Conservation (phyloP, 2,329 filamentous ascomycete genomes). For the Fonsecaea pugnacius region DNA sequence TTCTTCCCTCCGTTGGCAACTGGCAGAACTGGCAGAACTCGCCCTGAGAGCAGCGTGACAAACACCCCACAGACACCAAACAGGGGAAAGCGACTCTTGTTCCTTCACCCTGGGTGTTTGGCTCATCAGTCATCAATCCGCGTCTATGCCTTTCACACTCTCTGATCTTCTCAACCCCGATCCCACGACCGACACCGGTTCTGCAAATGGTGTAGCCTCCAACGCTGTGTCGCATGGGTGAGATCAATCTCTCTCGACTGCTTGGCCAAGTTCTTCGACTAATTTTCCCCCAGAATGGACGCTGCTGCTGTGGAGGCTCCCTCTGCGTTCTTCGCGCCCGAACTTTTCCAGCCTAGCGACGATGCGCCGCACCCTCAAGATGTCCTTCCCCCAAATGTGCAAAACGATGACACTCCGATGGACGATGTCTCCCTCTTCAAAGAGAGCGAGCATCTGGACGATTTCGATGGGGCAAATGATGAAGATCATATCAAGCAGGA, state of each 20-base stretch:
- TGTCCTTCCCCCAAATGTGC: slow-evolving; percentile 19
- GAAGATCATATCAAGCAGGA: slow-evolving; percentile 29
- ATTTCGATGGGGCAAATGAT: slow-evolving; percentile 14
- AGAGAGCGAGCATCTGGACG: slow-evolving; percentile 8
- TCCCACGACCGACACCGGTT: slow-evolving; percentile 7
- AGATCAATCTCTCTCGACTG: slow-evolving; percentile 4
- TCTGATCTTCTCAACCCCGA: slow-evolving; percentile 30
- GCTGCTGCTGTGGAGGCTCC: slow-evolving; percentile 15
- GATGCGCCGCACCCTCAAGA: slow-evolving; percentile 29
- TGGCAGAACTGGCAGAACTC: neutral
- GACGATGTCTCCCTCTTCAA: slow-evolving; percentile 27
- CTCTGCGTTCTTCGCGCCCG: slow-evolving; percentile 32
- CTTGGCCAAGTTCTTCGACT: neutral
- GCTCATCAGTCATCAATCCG: slow-evolving; percentile 11
- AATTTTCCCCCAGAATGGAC: slow-evolving; percentile 24
- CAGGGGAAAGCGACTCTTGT: slow-evolving; percentile 2
- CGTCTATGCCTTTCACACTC: slow-evolving; percentile 27
- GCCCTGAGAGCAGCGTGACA: neutral
- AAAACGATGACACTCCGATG: slow-evolving; percentile 29
- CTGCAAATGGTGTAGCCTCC: neutral
- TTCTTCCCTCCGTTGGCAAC: neutral
- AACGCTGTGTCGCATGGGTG: slow-evolving; percentile 11
- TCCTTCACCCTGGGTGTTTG: neutral
- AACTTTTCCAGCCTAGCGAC: slow-evolving; percentile 33
- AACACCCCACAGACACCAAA: neutral